Conservation (phyloP, 1,284 basidiomycete species). For the Puccinia novopanici region DNA sequence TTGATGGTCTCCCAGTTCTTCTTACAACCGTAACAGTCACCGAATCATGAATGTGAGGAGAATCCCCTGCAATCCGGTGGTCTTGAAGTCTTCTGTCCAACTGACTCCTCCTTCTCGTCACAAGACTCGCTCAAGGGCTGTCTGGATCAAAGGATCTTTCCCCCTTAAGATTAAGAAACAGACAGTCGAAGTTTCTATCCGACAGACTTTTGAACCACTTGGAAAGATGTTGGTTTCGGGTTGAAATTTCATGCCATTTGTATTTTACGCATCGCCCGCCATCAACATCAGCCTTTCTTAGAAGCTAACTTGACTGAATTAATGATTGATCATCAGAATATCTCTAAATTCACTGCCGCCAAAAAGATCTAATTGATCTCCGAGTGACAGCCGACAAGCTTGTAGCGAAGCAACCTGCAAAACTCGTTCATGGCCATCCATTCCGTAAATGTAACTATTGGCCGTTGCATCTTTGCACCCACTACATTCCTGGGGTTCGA, state of each 20-base stretch:
- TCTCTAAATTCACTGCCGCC: constrained; percentile 6
- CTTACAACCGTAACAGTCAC: too few relatives aligned
- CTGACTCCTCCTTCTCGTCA: not conserved
- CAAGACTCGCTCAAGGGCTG: not conserved
- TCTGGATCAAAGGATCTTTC: constrained; percentile 14
- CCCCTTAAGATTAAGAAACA: not conserved
- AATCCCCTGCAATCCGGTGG: too few relatives aligned
- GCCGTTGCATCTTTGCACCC: not conserved
- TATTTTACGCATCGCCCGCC: not conserved
- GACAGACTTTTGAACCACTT: constrained; percentile 7
- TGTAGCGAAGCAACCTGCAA: not conserved
- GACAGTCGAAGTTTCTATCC: not conserved
- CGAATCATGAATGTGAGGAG: too few relatives aligned
- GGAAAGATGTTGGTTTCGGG: constrained; percentile 15
- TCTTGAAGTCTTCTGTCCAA: not conserved
- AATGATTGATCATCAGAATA: not conserved
- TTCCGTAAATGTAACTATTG: constrained; percentile 3
- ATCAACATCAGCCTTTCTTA: not conserved
- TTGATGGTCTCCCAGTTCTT: too few relatives aligned
- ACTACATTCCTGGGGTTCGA: not conserved
- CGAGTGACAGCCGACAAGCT: not conserved
- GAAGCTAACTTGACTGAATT: not conserved
- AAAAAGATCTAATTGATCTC: constrained; percentile 3
- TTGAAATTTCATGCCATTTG: not conserved
- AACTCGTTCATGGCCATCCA: not conserved